Conservation (phyloP, 164 flowering plant species). For the Houttuynia cordata region DNA sequence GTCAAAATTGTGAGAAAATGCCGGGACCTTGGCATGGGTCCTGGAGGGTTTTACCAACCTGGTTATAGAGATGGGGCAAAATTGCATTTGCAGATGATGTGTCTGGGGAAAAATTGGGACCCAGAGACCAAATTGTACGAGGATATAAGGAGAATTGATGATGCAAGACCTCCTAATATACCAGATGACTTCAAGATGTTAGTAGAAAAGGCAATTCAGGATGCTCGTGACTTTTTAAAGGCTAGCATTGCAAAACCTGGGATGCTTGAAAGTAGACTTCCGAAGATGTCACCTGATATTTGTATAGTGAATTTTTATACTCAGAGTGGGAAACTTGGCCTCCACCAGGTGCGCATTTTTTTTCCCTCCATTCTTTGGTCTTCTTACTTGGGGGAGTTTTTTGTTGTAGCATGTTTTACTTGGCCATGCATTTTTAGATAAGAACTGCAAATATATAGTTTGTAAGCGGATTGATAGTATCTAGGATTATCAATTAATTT, state of each 20-base stretch:
- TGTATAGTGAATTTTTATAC: slow-evolving; percentile 79
- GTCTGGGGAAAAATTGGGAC: slow-evolving; percentile 85
- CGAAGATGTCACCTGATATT: slow-evolving; percentile 52
- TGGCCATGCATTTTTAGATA: too few relatives aligned
- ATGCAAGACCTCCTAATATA: slow-evolving; percentile 41
- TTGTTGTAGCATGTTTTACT: neutral
- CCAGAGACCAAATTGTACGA: slow-evolving; percentile 45
- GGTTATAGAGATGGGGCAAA: slow-evolving; percentile 49
- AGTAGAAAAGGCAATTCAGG: slow-evolving; percentile 40
- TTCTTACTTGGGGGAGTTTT: neutral
- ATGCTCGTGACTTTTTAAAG: slow-evolving; percentile 26
- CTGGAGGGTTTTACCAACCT: slow-evolving; percentile 83
- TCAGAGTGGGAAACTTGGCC: slow-evolving; percentile 55
- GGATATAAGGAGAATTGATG: slow-evolving; percentile 30
- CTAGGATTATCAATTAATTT: too few relatives aligned
- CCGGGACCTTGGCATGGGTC: slow-evolving; percentile 48
- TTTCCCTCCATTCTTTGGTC: neutral
- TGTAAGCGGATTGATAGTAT: too few relatives aligned
- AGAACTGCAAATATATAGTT: too few relatives aligned
- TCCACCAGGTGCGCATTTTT: slow-evolving; percentile 56
- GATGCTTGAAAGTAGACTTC: slow-evolving; percentile 28
- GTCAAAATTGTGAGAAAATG: slow-evolving; percentile 44
- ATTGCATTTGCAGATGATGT: slow-evolving; percentile 69
- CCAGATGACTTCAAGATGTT: slow-evolving; percentile 36
- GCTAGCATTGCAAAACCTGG: slow-evolving; percentile 3